Percentiles rank a stretch among this genome's conserved stretches.
phyloP scores from a whole-genome alignment of 345 rosid genomes.

The Hypericum androsaemum region DNA sequence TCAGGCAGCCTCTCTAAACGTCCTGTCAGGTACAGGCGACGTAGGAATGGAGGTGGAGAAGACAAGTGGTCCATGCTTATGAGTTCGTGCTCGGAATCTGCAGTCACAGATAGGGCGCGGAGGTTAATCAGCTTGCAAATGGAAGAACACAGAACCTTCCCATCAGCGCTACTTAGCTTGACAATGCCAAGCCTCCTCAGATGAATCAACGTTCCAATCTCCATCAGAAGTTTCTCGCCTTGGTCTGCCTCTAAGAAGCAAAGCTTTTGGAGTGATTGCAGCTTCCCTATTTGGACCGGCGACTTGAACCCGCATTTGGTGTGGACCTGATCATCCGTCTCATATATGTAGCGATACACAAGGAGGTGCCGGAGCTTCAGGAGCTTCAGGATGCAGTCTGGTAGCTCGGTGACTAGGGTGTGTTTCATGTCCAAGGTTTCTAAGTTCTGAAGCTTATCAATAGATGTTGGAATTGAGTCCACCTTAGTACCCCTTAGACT shows the following conservation, averaged over 20 bases:
- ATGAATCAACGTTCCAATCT: constrained; percentile 30
- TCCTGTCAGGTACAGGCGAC: constrained; percentile 17
- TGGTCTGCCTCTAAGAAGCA: constrained; percentile 26
- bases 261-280: constrained; percentile 33
- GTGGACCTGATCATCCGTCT: constrained; percentile 7
- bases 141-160: constrained; percentile 22
- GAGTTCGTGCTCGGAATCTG: constrained; percentile 14
- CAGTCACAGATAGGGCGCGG: constrained; percentile 7
- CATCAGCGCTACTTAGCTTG: constrained; percentile 29
- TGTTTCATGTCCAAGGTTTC: constrained; percentile 40
- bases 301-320: constrained; percentile 15
- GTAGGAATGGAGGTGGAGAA: constrained; percentile 22
- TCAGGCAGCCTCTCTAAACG: background rate
- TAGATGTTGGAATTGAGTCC: constrained; percentile 22
- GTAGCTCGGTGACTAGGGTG: constrained; percentile 26
- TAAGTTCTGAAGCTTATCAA: constrained; percentile 31
- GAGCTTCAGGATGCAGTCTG: constrained; percentile 30
- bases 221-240: background rate
- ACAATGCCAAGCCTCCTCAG: constrained; percentile 31
- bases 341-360: constrained; percentile 22
- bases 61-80: constrained; percentile 17
- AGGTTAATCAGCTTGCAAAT: constrained; percentile 21
- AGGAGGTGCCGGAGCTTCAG: constrained; percentile 27
- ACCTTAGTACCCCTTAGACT: constrained; percentile 31
- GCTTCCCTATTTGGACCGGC: constrained; percentile 14